phyloP scores from a whole-genome alignment of 1,284 basidiomycete species.

The Rhodotorula sp. region DNA sequence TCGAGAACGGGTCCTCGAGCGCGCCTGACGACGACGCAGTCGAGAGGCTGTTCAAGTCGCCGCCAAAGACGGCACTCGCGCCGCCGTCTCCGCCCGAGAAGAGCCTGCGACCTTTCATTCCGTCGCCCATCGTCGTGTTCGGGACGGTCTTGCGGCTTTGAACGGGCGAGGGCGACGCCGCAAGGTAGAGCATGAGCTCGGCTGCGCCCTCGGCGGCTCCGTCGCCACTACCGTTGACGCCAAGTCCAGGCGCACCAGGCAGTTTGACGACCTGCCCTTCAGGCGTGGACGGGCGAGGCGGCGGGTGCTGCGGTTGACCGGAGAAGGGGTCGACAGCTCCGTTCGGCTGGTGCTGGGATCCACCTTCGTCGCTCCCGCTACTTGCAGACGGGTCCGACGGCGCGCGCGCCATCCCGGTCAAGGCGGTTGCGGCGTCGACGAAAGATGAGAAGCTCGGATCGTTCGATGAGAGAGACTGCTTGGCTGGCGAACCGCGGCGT shows the following conservation, averaged over 20 bases:
- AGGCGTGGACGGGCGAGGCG: constrained; percentile 27
- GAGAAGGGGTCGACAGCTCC: constrained; percentile 4
- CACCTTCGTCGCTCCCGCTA: constrained; percentile 24
- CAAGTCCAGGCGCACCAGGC: constrained; percentile 7
- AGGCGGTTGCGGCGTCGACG: constrained; percentile 39
- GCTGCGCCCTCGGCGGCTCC: constrained; percentile 39
- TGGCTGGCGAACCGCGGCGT: background rate
- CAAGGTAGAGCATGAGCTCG: constrained; percentile 46
- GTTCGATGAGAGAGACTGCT: constrained; percentile 21
- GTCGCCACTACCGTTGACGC: constrained; percentile 9
- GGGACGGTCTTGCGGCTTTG: constrained; percentile 19
- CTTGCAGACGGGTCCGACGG: constrained; percentile 24
- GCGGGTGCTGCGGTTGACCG: constrained; percentile 5
- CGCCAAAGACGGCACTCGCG: background rate
- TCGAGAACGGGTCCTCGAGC: background rate
- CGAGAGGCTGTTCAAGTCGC: background rate
- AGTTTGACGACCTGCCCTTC: constrained; percentile 5
- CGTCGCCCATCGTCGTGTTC: constrained; percentile 12
- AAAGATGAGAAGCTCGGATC: constrained; percentile 39
- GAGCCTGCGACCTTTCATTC: constrained; percentile 31
- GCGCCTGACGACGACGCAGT: background rate
- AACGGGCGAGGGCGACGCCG: constrained; percentile 39
- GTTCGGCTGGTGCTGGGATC: background rate
- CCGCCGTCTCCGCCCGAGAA: constrained; percentile 8
- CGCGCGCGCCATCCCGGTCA: constrained; percentile 32